These are phyloP conservation scores for Thraustochytrium sp. DNA, from an alignment of 352 stramenopile genomes.

Conservation along the genomic window DNA sequence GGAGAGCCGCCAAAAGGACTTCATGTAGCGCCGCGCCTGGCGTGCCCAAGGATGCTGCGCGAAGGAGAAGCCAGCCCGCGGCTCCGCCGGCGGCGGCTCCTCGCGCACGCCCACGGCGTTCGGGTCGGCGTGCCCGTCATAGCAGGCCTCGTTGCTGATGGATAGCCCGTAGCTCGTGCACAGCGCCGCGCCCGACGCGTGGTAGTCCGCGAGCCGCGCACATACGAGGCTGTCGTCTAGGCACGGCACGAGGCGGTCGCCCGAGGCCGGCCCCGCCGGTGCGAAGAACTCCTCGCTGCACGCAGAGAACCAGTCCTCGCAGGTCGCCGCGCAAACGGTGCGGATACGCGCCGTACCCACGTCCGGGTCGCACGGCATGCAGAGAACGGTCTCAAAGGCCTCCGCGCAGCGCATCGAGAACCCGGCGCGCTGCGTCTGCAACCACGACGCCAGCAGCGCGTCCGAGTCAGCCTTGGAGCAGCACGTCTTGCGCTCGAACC, in stretches of 20 bases:
- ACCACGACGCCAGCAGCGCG: not conserved
- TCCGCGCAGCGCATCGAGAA: not conserved
- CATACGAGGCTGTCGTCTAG: not conserved
- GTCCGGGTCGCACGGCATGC: conserved; percentile 3
- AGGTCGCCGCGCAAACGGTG: not conserved
- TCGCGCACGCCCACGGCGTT: not conserved
- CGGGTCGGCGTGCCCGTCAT: not conserved
- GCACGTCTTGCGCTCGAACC: conserved; percentile 3
- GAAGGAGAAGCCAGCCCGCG: no score
- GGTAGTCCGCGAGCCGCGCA: not conserved
- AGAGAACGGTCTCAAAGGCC: not conserved
- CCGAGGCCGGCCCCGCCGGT: no score
- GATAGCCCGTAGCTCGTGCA: not conserved
- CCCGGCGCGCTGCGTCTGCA: not conserved
- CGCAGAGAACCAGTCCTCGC: not conserved
- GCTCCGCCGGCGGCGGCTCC: not conserved
- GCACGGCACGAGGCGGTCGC: not conserved
- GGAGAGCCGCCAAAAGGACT: no score
- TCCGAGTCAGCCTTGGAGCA: not conserved
- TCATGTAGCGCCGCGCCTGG: no score
- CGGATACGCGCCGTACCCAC: not conserved
- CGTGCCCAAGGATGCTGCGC: no score
- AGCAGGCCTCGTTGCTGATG: not conserved
- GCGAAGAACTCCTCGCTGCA: conserved; percentile 21
- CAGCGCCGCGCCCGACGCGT: not conserved